These are phyloP conservation scores for Aphanomyces astaci DNA, from an alignment of 352 stramenopile species.

Conservation along the genomic window DNA sequence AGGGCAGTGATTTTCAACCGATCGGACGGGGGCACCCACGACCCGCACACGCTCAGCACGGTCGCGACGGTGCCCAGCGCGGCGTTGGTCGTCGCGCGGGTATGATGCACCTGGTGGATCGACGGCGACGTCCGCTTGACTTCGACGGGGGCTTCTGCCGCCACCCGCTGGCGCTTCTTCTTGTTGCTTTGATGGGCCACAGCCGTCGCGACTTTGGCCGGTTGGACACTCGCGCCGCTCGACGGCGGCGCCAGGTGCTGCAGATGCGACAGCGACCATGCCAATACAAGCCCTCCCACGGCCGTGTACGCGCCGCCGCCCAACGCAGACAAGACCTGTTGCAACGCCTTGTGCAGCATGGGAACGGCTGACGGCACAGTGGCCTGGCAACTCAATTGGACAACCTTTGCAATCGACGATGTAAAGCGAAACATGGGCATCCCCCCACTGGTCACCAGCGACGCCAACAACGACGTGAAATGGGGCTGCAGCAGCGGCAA, in stretches of 20 bases:
- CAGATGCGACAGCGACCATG: background rate
- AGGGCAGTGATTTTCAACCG: background rate
- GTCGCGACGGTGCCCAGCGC: slow-evolving; percentile 44
- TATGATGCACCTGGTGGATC: slow-evolving; percentile 47
- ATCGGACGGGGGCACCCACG: slow-evolving; percentile 32
- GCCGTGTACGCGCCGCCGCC: slow-evolving; percentile 9
- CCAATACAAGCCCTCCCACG: background rate
- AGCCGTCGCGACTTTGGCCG: background rate
- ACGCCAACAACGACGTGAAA: slow-evolving; percentile 35
- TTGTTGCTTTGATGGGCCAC: slow-evolving; percentile 33
- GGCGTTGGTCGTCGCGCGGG: slow-evolving; percentile 32
- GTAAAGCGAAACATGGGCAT: slow-evolving; percentile 59
- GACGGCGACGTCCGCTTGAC: slow-evolving; percentile 32
- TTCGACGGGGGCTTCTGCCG: slow-evolving; percentile 37
- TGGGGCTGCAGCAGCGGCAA: slow-evolving; percentile 51
- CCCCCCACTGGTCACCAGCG: slow-evolving; percentile 37
- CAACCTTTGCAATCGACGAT: slow-evolving; percentile 52
- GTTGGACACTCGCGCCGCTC: background rate
- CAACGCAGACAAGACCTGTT: background rate
- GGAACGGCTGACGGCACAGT: background rate
- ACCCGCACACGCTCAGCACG: slow-evolving; percentile 53
- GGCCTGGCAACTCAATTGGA: slow-evolving; percentile 51
- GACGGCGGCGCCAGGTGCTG: background rate
- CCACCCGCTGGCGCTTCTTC: slow-evolving; percentile 80
- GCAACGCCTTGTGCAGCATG: background rate